Conservation (phyloP, 2,329 filamentous ascomycete genomes). For the Pyrenophora tritici-repentis region DNA sequence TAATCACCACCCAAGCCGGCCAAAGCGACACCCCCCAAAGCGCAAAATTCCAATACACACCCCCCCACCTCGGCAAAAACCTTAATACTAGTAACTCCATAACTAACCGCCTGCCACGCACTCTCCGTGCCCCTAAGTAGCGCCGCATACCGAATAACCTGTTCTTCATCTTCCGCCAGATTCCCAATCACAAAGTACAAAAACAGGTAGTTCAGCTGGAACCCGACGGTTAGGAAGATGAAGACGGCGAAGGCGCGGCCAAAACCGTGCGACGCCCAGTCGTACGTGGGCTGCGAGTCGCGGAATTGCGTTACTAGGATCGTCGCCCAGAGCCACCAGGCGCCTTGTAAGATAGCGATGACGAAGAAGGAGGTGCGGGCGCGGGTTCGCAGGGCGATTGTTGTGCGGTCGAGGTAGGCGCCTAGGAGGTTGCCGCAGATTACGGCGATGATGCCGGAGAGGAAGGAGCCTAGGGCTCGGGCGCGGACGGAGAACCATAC, state of each 20-base stretch:
- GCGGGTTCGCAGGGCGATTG: slow-evolving; percentile 59
- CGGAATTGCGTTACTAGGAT: slow-evolving; percentile 67
- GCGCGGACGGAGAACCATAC: slow-evolving; percentile 73
- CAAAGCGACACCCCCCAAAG: slow-evolving; percentile 68
- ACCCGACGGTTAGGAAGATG: slow-evolving; percentile 68
- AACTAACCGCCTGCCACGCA: slow-evolving; percentile 73
- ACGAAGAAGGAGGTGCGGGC: slow-evolving; percentile 60
- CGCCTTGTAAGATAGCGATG: slow-evolving; percentile 65
- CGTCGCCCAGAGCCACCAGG: slow-evolving; percentile 74
- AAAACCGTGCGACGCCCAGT: slow-evolving; percentile 69
- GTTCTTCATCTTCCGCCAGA: slow-evolving; percentile 63
- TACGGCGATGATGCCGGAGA: slow-evolving; percentile 70
- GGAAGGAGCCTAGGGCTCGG: slow-evolving; percentile 71
- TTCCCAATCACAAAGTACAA: slow-evolving; percentile 75
- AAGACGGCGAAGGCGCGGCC: slow-evolving; percentile 70
- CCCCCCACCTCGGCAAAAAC: slow-evolving; percentile 68
- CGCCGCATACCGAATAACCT: slow-evolving; percentile 71
- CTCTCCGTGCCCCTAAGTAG: slow-evolving; percentile 72
- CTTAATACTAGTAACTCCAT: slow-evolving; percentile 66
- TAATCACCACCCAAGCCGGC: slow-evolving; percentile 70
- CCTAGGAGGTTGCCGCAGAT: slow-evolving; percentile 69
- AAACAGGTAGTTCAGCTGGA: slow-evolving; percentile 76
- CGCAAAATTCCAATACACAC: slow-evolving; percentile 71
- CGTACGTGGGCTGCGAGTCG: slow-evolving; percentile 62
- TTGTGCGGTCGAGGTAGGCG: slow-evolving; percentile 65